These are phyloP conservation scores for Mrakiaceae sp. DNA, from an alignment of 1,284 basidiomycete genomes.

Conservation along the genomic window DNA sequence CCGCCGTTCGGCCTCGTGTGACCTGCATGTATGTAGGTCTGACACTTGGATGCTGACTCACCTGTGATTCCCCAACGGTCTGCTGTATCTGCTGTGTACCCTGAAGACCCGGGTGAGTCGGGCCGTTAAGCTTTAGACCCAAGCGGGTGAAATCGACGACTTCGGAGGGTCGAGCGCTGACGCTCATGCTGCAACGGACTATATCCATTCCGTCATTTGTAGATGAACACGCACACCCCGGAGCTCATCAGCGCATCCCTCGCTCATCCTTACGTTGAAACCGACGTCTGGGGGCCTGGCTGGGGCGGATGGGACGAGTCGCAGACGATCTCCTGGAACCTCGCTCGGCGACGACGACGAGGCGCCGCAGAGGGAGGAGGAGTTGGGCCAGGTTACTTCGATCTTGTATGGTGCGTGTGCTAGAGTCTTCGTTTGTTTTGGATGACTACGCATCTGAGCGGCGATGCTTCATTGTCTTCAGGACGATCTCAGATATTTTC, in stretches of 20 bases:
- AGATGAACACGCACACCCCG: conserved; percentile 5
- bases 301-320: conserved; percentile 1
- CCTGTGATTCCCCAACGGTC: background rate
- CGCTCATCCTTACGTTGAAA: conserved; percentile 9
- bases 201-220: background rate
- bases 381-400: background rate
- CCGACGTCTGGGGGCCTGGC: conserved; percentile 13
- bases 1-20: background rate
- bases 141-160: too few relatives aligned
- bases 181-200: background rate
- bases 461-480: background rate
- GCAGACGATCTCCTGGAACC: background rate
- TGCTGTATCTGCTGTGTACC: background rate
- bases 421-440: too few relatives aligned
- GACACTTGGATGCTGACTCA: background rate
- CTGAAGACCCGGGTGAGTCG: background rate
- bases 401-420: background rate
- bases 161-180: background rate
- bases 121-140: too few relatives aligned
- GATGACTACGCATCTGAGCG: background rate
- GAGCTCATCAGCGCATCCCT: conserved; percentile 11
- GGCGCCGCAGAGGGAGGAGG: background rate
- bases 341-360: background rate
- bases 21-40: background rate
- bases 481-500: conserved; percentile 15